Base-by-base conservation (phyloP, 2,329 filamentous ascomycete species). In the Exophiala calicioides region DNA sequence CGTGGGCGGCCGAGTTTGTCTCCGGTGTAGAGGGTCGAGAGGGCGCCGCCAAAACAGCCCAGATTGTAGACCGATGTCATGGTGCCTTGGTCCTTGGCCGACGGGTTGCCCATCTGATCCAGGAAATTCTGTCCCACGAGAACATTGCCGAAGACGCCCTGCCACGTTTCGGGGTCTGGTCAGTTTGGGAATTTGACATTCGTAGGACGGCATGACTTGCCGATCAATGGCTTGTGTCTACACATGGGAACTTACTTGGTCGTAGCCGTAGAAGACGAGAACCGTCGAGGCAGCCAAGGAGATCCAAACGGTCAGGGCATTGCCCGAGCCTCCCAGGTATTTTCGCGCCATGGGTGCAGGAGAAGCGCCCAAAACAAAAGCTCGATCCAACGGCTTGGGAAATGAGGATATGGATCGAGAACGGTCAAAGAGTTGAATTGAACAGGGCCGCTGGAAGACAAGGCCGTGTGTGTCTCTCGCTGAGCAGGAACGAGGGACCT, bases 231-330 rank as follows among this genome's bases (percentile, higher is more conserved):
- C n/a, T n/a, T n/a, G n/a, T n/a, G n/a, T n/a, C n/a, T n/a, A n/a
- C n/a, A n/a, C n/a, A 8, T 39, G 7, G 16, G n/a, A 6, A 50
- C 49, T 26, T 53, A 67, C 65, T 58, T 70, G 67, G 39, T 70
- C 67, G 42, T 71, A 71, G 20, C 69, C 73, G 50, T 77, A 78
- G 57, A 77, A 76, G 43, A 76, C 65, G 16, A 77, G 61, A 3
- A 77, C 73, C 0, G 73, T 77, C 1, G 68, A 72, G 1, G 74
- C 72, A 9, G 74, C 73, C 13, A 77, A 62, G 4, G 71, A 74
- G 31, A 78, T 77, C 74, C 74, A 77, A 12, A 77, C 65, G 1
- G 74, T 77, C n/a, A 78, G 64, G 20, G 65, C 60, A 49, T 74
- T 68, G 23, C 75, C 75, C 31, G 73, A 75, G 24, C 74, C 74